Conservation (phyloP, 192 early-diverging fungal species). For the Coemansia reversa region DNA sequence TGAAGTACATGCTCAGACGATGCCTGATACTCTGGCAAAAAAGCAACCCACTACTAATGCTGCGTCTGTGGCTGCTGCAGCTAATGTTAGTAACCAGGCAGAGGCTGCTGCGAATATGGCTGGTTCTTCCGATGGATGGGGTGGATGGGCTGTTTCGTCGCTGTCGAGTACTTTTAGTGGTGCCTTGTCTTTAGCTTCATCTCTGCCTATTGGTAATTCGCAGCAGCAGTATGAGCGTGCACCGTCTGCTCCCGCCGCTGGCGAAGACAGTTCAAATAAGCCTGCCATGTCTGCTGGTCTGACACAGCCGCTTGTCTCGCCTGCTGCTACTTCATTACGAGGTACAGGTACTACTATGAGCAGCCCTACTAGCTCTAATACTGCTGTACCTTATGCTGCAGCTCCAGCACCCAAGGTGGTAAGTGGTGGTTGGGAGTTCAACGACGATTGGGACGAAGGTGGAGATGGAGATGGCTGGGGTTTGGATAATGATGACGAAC, state of each 20-base stretch:
- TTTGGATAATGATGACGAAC: slow-evolving; percentile 6
- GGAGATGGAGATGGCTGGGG: slow-evolving; percentile 32
- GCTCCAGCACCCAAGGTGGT: slow-evolving; percentile 2
- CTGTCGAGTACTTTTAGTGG: slow-evolving; percentile 57
- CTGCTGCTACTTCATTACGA: neutral
- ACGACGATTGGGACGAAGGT: slow-evolving; percentile 25
- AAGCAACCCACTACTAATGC: slow-evolving; percentile 16
- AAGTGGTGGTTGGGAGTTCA: slow-evolving; percentile 36
- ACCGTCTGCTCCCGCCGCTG: neutral
- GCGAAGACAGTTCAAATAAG: neutral
- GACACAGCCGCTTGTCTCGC: neutral
- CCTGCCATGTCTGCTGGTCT: neutral
- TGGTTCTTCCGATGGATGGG: slow-evolving; percentile 64
- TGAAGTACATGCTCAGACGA: slow-evolving; percentile 64
- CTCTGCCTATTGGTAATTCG: slow-evolving; percentile 21
- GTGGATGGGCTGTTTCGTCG: slow-evolving; percentile 87
- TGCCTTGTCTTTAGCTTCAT: slow-evolving; percentile 40
- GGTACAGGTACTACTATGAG: too few species aligned
- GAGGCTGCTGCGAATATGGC: slow-evolving; percentile 47
- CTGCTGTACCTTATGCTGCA: neutral
- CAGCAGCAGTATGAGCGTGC: slow-evolving; percentile 11
- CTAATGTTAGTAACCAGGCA: slow-evolving; percentile 17
- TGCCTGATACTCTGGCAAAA: slow-evolving; percentile 65
- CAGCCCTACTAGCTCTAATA: slow-evolving; percentile 5
- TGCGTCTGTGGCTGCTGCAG: slow-evolving; percentile 7